These are phyloP conservation scores for Bipolaris victoriae DNA, from an alignment of 2,329 filamentous ascomycete genomes.

Conservation along the genomic window DNA sequence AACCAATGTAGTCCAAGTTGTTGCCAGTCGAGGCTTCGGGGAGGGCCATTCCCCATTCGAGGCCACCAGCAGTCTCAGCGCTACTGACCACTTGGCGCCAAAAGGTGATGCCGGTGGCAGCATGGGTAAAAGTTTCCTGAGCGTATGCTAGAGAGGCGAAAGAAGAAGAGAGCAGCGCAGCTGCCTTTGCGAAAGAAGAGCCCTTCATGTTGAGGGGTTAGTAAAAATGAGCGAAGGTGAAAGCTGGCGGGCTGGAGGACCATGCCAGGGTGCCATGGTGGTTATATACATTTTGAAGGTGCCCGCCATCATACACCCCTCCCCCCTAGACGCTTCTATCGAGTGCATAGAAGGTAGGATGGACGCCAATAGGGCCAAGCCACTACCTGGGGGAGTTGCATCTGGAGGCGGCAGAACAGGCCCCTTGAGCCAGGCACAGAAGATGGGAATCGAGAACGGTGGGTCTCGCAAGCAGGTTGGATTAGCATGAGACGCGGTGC, in stretches of 20 bases:
- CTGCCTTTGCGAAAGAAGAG: constrained; percentile 42
- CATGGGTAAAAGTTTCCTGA: constrained; percentile 41
- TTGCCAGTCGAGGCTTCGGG: constrained; percentile 29
- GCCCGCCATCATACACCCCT: not conserved
- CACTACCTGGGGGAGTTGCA: constrained; percentile 26
- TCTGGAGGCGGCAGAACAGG: constrained; percentile 22
- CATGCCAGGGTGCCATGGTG: constrained; percentile 27
- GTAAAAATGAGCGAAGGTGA: constrained; percentile 31
- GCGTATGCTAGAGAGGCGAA: constrained; percentile 37
- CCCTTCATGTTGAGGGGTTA: constrained; percentile 41
- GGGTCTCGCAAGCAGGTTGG: constrained; percentile 30
- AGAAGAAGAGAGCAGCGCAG: constrained; percentile 48
- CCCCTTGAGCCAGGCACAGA: constrained; percentile 39
- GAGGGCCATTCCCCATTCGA: constrained; percentile 46
- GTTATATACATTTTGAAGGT: constrained; percentile 35
- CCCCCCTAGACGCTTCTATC: constrained; percentile 24
- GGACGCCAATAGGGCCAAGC: constrained; percentile 29
- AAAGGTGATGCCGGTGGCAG: constrained; percentile 42
- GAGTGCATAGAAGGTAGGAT: constrained; percentile 21
- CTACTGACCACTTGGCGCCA: constrained; percentile 33
- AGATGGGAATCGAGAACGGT: constrained; percentile 19
- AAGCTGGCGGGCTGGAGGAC: constrained; percentile 27
- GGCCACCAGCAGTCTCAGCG: constrained; percentile 41
- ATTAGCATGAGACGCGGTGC: constrained; percentile 31
- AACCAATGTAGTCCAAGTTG: constrained; percentile 48